Evolutionary conservation across 2,329 filamentous ascomycete genomes (phyloP).

Genomic region (Alternaria hordeiaustralica): DNA sequence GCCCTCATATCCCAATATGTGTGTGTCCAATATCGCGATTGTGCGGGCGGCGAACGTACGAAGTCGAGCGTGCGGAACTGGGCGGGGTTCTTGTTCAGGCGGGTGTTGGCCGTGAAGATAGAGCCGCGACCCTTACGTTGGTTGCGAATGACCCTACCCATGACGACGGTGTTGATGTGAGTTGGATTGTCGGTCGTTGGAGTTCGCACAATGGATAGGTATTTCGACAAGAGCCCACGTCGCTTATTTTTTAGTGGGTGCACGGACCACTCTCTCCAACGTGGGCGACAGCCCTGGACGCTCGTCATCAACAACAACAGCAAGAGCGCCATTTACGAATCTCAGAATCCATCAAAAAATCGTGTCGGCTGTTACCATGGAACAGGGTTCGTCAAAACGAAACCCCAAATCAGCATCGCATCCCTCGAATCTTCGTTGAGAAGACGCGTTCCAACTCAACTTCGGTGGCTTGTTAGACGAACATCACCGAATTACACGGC

Average conservation of each 20-base stretch:
- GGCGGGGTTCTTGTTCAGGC: slow-evolving; percentile 90
- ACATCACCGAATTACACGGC: not conserved
- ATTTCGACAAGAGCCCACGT: not conserved
- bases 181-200: slow-evolving; percentile 19
- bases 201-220: not conserved
- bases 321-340: not conserved
- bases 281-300: not conserved
- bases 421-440: not conserved
- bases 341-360: not conserved
- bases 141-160: slow-evolving; percentile 77
- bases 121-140: slow-evolving; percentile 75
- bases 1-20: slow-evolving; percentile 41
- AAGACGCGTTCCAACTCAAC: not conserved
- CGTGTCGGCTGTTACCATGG: not conserved
- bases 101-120: slow-evolving; percentile 71
- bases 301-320: not conserved
- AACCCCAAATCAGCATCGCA: not conserved
- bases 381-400: not conserved
- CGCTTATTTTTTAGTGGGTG: not conserved
- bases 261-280: slow-evolving; percentile 1
- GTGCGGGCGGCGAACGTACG: slow-evolving; percentile 51
- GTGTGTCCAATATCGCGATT: slow-evolving; percentile 22
- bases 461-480: not conserved
- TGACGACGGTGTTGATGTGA: slow-evolving; percentile 47
- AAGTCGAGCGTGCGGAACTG: slow-evolving; percentile 98